These are phyloP conservation scores for Botrytis aclada DNA, from an alignment of 2,329 filamentous ascomycete genomes.

Conservation along the genomic window DNA sequence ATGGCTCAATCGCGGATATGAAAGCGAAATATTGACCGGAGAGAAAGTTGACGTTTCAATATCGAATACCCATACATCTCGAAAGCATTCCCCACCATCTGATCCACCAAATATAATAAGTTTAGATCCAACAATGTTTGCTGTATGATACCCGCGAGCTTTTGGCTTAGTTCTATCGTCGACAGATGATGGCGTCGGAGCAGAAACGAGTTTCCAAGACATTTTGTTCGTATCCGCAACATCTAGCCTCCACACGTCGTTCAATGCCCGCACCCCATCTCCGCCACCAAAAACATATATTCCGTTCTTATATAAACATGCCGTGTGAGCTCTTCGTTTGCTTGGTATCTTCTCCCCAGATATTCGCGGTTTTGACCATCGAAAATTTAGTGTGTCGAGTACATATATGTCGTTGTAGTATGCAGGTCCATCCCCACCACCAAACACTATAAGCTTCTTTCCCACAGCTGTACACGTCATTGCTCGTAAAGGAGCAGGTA, in stretches of 20 bases:
- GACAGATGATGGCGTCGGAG: conserved; percentile 40
- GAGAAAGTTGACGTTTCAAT: conserved; percentile 61
- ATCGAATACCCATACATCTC: conserved; percentile 72
- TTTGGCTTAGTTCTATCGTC: conserved; percentile 52
- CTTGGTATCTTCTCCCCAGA: conserved; percentile 55
- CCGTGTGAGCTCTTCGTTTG: conserved; percentile 64
- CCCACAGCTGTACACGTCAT: conserved; percentile 72
- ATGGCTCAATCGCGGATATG: conserved; percentile 64
- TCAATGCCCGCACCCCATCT: conserved; percentile 66
- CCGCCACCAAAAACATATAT: conserved; percentile 72
- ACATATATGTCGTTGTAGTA: conserved; percentile 73
- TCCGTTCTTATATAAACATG: conserved; percentile 68
- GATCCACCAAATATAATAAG: conserved; percentile 69
- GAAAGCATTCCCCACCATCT: conserved; percentile 69
- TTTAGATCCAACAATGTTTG: conserved; percentile 70
- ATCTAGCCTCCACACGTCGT: conserved; percentile 71
- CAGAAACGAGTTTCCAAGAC: conserved; percentile 64
- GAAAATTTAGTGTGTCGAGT: conserved; percentile 66
- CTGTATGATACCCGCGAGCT: conserved; percentile 67
- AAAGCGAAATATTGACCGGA: conserved; percentile 55
- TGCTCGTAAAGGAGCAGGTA: conserved; percentile 62
- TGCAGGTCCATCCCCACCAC: conserved; percentile 65
- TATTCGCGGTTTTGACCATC: conserved; percentile 62
- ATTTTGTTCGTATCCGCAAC: conserved; percentile 64
- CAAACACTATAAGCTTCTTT: conserved; percentile 68